Conservation (phyloP, 805 yeast species). For the Yarrowia bubula region DNA sequence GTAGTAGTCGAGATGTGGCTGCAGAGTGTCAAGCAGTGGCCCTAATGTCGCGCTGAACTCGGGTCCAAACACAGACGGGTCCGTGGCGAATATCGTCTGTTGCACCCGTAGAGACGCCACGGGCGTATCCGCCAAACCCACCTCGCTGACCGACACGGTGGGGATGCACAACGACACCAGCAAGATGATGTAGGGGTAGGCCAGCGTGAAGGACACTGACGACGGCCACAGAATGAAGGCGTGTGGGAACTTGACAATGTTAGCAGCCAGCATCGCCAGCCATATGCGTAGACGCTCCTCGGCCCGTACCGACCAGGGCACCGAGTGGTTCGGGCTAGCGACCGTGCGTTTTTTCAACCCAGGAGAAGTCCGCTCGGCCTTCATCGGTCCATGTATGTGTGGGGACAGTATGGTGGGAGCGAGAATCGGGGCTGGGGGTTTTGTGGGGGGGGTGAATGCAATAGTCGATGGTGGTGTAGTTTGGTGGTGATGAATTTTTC, state of each 20-base stretch:
- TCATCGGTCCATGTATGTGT: slow-evolving; percentile 17
- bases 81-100: slow-evolving; percentile 40
- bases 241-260: slow-evolving; percentile 39
- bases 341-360: slow-evolving; percentile 11
- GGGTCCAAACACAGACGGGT: slow-evolving; percentile 5
- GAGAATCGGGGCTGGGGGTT: background rate
- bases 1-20: slow-evolving; percentile 5
- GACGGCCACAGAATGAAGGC: slow-evolving; percentile 51
- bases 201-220: slow-evolving; percentile 46
- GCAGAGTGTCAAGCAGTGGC: slow-evolving; percentile 7
- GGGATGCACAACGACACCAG: slow-evolving; percentile 33
- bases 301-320: background rate
- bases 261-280: slow-evolving; percentile 24
- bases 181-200: slow-evolving; percentile 48
- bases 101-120: slow-evolving; percentile 36
- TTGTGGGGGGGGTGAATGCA: background rate
- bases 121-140: slow-evolving; percentile 26
- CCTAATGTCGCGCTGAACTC: slow-evolving; percentile 2
- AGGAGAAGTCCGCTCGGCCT: slow-evolving; percentile 1
- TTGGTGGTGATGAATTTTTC: slow-evolving; percentile 21
- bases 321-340: background rate
- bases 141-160: slow-evolving; percentile 29
- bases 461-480: background rate
- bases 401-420: background rate
- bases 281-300: slow-evolving; percentile 25